These are phyloP conservation scores for Halenospora varia DNA, from an alignment of 495 filamentous ascomycete species.

Conservation along the genomic window DNA sequence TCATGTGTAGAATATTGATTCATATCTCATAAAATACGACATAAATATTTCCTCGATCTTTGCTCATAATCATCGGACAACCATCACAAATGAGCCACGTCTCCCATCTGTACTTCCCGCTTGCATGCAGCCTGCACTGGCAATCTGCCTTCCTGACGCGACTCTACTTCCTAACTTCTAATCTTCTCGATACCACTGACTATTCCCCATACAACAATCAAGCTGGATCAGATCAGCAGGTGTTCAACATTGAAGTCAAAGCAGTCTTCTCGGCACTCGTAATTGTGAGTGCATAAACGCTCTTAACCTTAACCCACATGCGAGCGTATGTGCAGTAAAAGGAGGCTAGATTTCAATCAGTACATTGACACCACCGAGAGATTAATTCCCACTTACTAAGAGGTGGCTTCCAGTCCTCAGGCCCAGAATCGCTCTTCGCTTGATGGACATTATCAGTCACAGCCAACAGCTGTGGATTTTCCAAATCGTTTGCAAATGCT, in stretches of 20 bases:
- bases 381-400: slow-evolving; percentile 35
- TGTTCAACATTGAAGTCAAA: slow-evolving; percentile 57
- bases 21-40: too few relatives aligned
- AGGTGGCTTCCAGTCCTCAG: slow-evolving; percentile 71
- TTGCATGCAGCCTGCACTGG: too few relatives aligned
- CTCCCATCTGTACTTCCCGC: too few relatives aligned
- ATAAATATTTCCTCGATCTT: too few relatives aligned
- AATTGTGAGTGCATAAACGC: slow-evolving; percentile 52
- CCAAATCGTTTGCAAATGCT: slow-evolving; percentile 68
- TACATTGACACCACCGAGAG: not conserved
- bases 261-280: slow-evolving; percentile 60
- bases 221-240: too few relatives aligned
- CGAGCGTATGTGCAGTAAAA: slow-evolving; percentile 73
- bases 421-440: slow-evolving; percentile 62
- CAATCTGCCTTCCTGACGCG: too few relatives aligned
- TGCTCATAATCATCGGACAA: too few relatives aligned
- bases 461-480: slow-evolving; percentile 64
- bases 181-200: too few relatives aligned
- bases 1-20: too few relatives aligned
- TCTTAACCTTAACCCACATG: slow-evolving; percentile 70
- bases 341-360: slow-evolving; percentile 25
- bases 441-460: slow-evolving; percentile 74
- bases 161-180: too few relatives aligned
- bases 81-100: too few relatives aligned
- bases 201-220: too few relatives aligned